Evolutionary conservation across 805 yeast genomes (phyloP), one percentile per base, ranked within the genome.

Genomic region (Saccharomycopsis fibuligera): DNA sequence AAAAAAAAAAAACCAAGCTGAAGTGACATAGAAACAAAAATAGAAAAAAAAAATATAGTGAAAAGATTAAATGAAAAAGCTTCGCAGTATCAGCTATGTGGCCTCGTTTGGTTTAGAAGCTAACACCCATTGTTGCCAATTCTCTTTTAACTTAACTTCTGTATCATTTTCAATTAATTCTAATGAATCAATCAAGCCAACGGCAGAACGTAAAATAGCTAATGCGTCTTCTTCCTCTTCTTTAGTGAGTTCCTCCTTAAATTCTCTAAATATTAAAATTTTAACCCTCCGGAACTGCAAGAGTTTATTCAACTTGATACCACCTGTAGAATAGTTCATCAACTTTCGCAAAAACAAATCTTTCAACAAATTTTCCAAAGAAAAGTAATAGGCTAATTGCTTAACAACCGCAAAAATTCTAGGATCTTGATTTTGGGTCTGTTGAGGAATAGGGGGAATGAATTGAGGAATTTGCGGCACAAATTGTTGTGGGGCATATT

Each of bases 371-470:
- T 93, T 93, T 58, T 88, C 96, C 44, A 81, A 72, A 27, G 95
- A 83, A 68, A 93, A 86, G 66, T 93, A 93, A 71, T 93, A 93
- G 62, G 87, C 93, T 45, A 91, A 70, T 71, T 90, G 98, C 64
- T 63, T 64, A 5, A 75, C 61, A 29, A 73, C 65, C 35, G 30
- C 57, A 45, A 30, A 53, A 59, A 44, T 48, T 61, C 62, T 53
- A 56, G 60, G n/a, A 55, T 16, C 27, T 10, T 10, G 6, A 19
- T 17, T 6, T 29, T 9, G 12, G 12, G 8, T 16, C n/a, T 16
- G 40, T 38, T 22, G 30, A 9, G 44, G 24, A 16, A 27, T 21
- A 21, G 22, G 30, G 3, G 36, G 33, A 12, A 4, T 21, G 27
- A 25, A 23, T 22, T 6, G 44, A n/a, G 27, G 23, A 5, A 35